Conservation (phyloP, 169 alveolate genomes). For the Plasmodium billcollinsi region DNA sequence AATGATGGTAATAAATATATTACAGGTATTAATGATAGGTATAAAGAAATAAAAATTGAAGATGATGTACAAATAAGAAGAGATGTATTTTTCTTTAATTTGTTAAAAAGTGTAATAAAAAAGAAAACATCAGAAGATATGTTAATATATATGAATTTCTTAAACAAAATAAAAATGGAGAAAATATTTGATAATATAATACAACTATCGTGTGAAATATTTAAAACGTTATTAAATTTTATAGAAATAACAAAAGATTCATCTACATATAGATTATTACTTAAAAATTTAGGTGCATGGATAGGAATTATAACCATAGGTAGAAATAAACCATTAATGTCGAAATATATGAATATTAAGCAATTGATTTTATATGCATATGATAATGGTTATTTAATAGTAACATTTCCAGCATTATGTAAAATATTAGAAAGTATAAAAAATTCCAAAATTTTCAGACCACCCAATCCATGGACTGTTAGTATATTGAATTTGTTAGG, state of each 20-base stretch:
- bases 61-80: conserved; percentile 79
- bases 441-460: conserved; percentile 86
- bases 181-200: conserved; percentile 81
- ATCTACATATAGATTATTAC: conserved; percentile 89
- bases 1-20: conserved; percentile 78
- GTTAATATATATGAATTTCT: conserved; percentile 79
- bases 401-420: conserved; percentile 92
- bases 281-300: conserved; percentile 92
- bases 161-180: conserved; percentile 80
- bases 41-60: conserved; percentile 79
- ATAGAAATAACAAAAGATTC: conserved; percentile 88
- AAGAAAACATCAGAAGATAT: conserved; percentile 82
- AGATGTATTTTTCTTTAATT: conserved; percentile 81
- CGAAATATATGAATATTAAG: conserved; percentile 91
- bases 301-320: conserved; percentile 91
- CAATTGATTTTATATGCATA: conserved; percentile 87
- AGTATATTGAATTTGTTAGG: conserved; percentile 89
- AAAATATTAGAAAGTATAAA: conserved; percentile 88
- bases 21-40: conserved; percentile 78
- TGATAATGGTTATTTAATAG: conserved; percentile 86
- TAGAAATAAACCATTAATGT: conserved; percentile 91
- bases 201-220: conserved; percentile 87
- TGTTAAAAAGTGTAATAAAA: conserved; percentile 79
- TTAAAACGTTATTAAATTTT: conserved; percentile 88
- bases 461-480: conserved; percentile 95